phyloP scores from a whole-genome alignment of 768 basidiomycete genomes.

The Megacollybia marginata region DNA sequence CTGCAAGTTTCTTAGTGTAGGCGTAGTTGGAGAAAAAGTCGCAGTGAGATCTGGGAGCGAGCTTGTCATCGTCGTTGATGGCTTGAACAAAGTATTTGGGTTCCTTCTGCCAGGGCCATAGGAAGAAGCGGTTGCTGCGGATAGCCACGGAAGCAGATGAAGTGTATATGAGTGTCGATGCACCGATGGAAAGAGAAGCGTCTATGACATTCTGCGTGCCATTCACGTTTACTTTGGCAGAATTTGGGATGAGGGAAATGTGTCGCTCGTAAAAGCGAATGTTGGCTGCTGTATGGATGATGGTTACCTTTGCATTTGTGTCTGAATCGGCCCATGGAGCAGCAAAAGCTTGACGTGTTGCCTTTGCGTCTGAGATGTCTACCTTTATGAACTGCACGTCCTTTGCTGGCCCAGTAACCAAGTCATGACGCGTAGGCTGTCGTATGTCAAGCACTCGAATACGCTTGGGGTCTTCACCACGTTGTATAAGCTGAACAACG shows the following conservation, averaged over 20 bases:
- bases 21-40: conserved; percentile 79
- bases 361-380: conserved; percentile 46
- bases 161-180: conserved; percentile 56
- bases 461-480: conserved; percentile 60
- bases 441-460: conserved; percentile 67
- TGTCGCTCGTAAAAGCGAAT: conserved; percentile 74
- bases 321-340: conserved; percentile 45
- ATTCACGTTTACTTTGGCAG: conserved; percentile 53
- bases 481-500: conserved; percentile 54
- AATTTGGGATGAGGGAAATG: conserved; percentile 39
- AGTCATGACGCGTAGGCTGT: conserved; percentile 49
- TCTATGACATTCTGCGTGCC: conserved; percentile 65
- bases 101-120: conserved; percentile 70
- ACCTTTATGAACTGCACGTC: conserved; percentile 51
- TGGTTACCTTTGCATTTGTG: conserved; percentile 38
- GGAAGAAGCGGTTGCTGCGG: conserved; percentile 49
- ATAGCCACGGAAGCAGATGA: conserved; percentile 65
- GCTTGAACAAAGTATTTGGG: conserved; percentile 55
- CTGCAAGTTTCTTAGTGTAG: conserved; percentile 53
- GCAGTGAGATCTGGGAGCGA: conserved; percentile 44
- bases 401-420: conserved; percentile 42
- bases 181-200: conserved; percentile 49
- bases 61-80: conserved; percentile 51
- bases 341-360: conserved; percentile 54
- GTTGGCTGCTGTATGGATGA: conserved; percentile 73